Evolutionary conservation across 1,284 basidiomycete species (phyloP).

Genomic region (Ustilago cynodontis): DNA sequence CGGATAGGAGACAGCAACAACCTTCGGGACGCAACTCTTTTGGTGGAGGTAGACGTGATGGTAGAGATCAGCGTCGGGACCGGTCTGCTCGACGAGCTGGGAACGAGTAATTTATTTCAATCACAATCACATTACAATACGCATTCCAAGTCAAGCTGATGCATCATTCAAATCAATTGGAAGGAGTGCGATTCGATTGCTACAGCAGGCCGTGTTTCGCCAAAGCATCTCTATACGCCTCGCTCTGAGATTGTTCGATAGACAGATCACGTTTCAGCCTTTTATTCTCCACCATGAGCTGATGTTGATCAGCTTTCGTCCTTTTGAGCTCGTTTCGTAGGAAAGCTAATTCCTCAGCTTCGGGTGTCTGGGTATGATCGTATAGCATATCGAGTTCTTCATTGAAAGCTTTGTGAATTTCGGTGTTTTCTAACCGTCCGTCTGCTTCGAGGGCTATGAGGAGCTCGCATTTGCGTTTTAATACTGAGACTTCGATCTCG

Average conservation of each 20-base stretch:
- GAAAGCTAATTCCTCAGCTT: slow-evolving; percentile 49
- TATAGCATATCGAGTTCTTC: slow-evolving; percentile 67
- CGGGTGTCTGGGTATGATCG: slow-evolving; percentile 61
- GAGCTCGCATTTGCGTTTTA: slow-evolving; percentile 59
- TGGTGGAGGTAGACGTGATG: slow-evolving; percentile 22
- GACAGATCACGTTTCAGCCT: slow-evolving; percentile 41
- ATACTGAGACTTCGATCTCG: slow-evolving; percentile 45
- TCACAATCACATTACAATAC: not conserved
- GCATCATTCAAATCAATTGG: not conserved
- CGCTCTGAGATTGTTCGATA: slow-evolving; percentile 27
- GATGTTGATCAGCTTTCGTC: slow-evolving; percentile 53
- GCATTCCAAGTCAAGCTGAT: not conserved
- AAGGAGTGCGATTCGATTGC: not conserved
- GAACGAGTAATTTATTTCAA: slow-evolving; percentile 17
- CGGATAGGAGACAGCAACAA: slow-evolving; percentile 22
- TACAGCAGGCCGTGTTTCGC: slow-evolving; percentile 41
- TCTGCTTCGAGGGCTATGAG: slow-evolving; percentile 64
- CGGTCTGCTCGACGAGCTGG: slow-evolving; percentile 37
- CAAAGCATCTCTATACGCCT: slow-evolving; percentile 28
- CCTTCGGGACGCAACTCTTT: slow-evolving; percentile 18
- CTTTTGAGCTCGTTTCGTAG: slow-evolving; percentile 55
- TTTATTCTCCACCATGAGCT: slow-evolving; percentile 49
- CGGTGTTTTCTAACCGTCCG: slow-evolving; percentile 66
- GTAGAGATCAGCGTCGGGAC: slow-evolving; percentile 28
- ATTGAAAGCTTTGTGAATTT: slow-evolving; percentile 68